A percentile compares a stretch with the other conserved stretches of the same genome.
Evolutionary conservation across 306 rosid species (phyloP).

Genomic region (Inga laurina): DNA sequence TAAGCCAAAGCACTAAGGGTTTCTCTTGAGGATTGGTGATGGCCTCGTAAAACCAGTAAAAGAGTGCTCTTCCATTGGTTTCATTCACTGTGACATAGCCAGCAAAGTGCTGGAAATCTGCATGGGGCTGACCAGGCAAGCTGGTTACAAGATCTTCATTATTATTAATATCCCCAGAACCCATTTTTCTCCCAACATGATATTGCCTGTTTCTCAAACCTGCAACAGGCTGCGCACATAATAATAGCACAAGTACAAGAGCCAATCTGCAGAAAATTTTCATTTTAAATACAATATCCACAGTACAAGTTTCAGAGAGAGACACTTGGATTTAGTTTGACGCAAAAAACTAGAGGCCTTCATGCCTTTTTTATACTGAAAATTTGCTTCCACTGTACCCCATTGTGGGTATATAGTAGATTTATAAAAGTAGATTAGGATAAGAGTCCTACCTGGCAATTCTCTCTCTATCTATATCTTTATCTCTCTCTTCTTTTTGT

Average conservation of each 20-base stretch:
- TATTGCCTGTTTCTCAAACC: constrained; percentile 45
- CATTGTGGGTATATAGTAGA: neutral
- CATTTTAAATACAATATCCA: constrained; percentile 36
- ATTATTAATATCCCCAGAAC: constrained; percentile 17
- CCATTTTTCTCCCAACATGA: constrained; percentile 22
- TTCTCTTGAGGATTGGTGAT: constrained; percentile 49
- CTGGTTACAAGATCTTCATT: constrained; percentile 59
- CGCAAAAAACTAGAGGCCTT: constrained; percentile 31
- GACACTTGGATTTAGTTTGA: constrained; percentile 5
- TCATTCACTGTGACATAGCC: constrained; percentile 67
- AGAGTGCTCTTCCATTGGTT: constrained; percentile 65
- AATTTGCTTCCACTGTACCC: neutral
- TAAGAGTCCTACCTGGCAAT: constrained; percentile 55
- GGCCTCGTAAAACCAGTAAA: constrained; percentile 88
- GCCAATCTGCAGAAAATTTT: constrained; percentile 17
- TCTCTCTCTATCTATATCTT: neutral
- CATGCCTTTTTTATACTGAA: constrained; percentile 51
- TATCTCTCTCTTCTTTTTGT: constrained; percentile 6
- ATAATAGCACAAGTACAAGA: constrained; percentile 32
- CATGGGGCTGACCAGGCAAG: constrained; percentile 75
- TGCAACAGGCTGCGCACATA: constrained; percentile 36
- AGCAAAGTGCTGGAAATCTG: constrained; percentile 63
- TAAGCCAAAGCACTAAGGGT: constrained; percentile 89
- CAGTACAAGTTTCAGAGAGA: constrained; percentile 30
- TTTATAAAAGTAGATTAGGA: constrained; percentile 36